Conservation (phyloP, 1,284 basidiomycete genomes). For the Tylopilus sp. region DNA sequence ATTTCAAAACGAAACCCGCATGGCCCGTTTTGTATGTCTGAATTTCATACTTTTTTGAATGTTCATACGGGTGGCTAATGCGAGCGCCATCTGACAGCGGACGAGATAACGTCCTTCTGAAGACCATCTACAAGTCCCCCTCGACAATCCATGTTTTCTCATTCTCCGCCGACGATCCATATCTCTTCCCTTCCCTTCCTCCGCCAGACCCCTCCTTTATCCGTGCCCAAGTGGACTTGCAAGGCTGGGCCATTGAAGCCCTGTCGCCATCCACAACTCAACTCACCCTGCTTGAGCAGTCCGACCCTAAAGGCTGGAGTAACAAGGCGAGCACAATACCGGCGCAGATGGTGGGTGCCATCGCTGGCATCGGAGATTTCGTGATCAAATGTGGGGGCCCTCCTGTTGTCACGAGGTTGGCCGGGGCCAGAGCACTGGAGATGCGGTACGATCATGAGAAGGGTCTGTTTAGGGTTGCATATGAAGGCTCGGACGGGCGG, state of each 20-base stretch:
- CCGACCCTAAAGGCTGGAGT: conserved; percentile 96
- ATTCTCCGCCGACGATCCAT: conserved; percentile 89
- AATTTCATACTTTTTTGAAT: background rate
- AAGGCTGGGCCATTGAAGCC: conserved; percentile 96
- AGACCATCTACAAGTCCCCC: conserved; percentile 97
- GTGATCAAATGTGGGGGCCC: conserved; percentile 95
- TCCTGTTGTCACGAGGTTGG: conserved; percentile 81
- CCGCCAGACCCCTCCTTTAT: conserved; percentile 73
- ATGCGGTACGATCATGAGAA: conserved; percentile 88
- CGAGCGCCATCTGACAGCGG: conserved; percentile 51
- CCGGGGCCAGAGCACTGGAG: conserved; percentile 73
- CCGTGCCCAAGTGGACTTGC: conserved; percentile 91
- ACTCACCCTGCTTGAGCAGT: conserved; percentile 93
- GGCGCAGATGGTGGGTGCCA: conserved; percentile 81
- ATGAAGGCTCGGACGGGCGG: conserved; percentile 64
- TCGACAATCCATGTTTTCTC: conserved; percentile 94
- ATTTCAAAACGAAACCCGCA: conserved; percentile 81
- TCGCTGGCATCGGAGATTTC: conserved; percentile 91
- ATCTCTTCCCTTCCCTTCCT: conserved; percentile 80
- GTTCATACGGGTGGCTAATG: conserved; percentile 8
- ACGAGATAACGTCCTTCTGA: conserved; percentile 86
- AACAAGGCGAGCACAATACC: conserved; percentile 88
- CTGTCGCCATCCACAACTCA: conserved; percentile 94
- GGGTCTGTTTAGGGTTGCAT: conserved; percentile 80
- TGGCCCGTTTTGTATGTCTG: conserved; percentile 84